Base-by-base conservation (phyloP, 2,329 filamentous ascomycete genomes). In the Eutypella sp. region DNA sequence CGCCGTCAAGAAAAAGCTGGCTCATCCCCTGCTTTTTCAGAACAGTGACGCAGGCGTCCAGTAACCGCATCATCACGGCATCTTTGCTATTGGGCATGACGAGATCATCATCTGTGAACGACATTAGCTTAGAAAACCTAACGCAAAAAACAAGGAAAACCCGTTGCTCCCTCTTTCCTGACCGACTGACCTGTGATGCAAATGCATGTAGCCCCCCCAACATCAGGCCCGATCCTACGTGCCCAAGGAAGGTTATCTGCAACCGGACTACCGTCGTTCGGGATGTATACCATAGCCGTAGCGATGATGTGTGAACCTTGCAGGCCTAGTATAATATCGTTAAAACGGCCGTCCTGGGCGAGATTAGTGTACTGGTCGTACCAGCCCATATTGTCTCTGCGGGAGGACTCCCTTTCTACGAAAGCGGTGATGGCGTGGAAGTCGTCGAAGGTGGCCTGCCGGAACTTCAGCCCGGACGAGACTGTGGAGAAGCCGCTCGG, bases 121-220 rank as follows among this genome's bases (percentile, higher is more conserved):
- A 53, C 44, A n/a, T 44, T 13, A 42, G n/a, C 33, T n/a, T n/a
- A n/a, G n/a, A 43, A 41, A 5, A 42, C 37, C 25, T 40, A 45
- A 27, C 23, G 23, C 42, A 33, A 39, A 25, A 5, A n/a, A n/a
- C n/a, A n/a, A n/a, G n/a, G n/a, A n/a, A n/a, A n/a, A n/a, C n/a
- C n/a, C n/a, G n/a, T n/a, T n/a, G n/a, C n/a, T n/a, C n/a, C n/a
- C n/a, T n/a, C n/a, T n/a, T 37, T 50, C 41, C 41, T 22, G 27
- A 41, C 38, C 11, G 19, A 69, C 74, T 49, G 59, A 79, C 79
- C 74, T 57, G 68, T 65, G 50, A 82, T 73, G 61, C 75, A 82
- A 43, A 82, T 75, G 59, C 79, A 83, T n/a, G 78, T 74, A 29
- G 80, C 72, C 22, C 79, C 79, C 39, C 79, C 79, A 36, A 79